Conservation (phyloP, 306 rosid species). For the Ormosia emarginata region DNA sequence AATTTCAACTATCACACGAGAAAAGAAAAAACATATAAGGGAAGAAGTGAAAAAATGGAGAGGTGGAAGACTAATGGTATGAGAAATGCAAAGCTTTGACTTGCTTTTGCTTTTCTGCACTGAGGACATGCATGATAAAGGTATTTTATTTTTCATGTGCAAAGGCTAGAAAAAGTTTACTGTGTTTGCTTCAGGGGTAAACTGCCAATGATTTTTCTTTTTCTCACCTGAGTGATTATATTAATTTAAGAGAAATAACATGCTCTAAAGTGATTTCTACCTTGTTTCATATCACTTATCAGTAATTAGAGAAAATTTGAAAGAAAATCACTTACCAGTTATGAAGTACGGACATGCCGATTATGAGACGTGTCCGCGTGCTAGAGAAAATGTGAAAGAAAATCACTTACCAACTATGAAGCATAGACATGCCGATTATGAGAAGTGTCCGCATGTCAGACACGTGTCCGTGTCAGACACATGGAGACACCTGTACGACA, state of each 20-base stretch:
- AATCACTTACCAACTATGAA: too few relatives aligned
- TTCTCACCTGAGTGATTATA: not conserved
- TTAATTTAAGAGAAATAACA: not conserved
- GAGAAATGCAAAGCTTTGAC: slow-evolving; percentile 13
- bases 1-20: not conserved
- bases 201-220: not conserved
- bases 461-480: too few relatives aligned
- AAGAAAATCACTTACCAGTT: not conserved
- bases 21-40: not conserved
- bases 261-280: not conserved
- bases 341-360: too few relatives aligned
- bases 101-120: not conserved
- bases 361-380: too few relatives aligned
- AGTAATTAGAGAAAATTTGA: not conserved
- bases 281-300: not conserved
- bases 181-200: not conserved
- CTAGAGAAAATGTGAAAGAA: too few relatives aligned
- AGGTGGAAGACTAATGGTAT: not conserved
- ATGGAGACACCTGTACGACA: too few relatives aligned
- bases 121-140: not conserved
- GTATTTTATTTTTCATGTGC: not conserved
- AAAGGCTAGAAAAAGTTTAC: not conserved
- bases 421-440: too few relatives aligned
- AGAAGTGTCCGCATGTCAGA: too few relatives aligned
- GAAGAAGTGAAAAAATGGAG: not conserved